A percentile compares a stretch with the other conserved stretches of the same genome.
These are phyloP conservation scores for Musa balbisiana DNA, from an alignment of 202 grass and related monocot species.

Conservation along the genomic window DNA sequence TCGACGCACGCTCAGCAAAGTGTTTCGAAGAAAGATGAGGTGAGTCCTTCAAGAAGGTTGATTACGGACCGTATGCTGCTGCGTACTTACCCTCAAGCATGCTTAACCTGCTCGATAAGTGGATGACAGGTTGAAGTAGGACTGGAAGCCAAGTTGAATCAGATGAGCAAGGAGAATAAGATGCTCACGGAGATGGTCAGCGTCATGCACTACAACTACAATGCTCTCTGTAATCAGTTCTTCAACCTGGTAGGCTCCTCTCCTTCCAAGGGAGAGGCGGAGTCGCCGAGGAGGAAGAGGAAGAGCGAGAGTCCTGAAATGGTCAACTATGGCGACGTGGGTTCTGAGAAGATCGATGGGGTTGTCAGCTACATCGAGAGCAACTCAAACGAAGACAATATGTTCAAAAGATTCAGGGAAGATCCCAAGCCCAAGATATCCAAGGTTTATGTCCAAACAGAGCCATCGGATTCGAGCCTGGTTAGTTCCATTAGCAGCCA, in stretches of 20 bases:
- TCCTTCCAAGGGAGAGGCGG: background rate
- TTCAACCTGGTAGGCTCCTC: background rate
- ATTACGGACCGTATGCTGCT: too few species aligned
- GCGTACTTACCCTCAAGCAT: too few species aligned
- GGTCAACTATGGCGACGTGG: too few species aligned
- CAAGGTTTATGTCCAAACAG: conserved; percentile 33
- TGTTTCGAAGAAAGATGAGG: background rate
- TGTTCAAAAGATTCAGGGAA: conserved; percentile 29
- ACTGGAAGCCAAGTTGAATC: conserved; percentile 40
- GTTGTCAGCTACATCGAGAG: conserved; percentile 12
- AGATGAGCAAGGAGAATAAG: conserved; percentile 60
- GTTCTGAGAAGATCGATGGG: background rate
- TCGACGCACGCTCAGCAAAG: background rate
- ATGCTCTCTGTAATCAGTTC: conserved; percentile 7
- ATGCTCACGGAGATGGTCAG: conserved; percentile 40
- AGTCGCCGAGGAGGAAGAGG: conserved; percentile 40
- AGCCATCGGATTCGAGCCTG: conserved; percentile 54
- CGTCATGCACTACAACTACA: conserved; percentile 18
- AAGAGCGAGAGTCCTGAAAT: conserved; percentile 25
- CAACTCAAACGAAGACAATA: conserved; percentile 19
- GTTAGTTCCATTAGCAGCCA: conserved; percentile 22
- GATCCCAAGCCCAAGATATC: conserved; percentile 32
- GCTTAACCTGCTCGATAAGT: background rate
- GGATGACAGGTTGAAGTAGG: conserved; percentile 23
- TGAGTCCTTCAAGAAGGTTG: too few species aligned